Base-by-base conservation (phyloP, 2,329 filamentous ascomycete genomes). In the Epicoccum nigrum region DNA sequence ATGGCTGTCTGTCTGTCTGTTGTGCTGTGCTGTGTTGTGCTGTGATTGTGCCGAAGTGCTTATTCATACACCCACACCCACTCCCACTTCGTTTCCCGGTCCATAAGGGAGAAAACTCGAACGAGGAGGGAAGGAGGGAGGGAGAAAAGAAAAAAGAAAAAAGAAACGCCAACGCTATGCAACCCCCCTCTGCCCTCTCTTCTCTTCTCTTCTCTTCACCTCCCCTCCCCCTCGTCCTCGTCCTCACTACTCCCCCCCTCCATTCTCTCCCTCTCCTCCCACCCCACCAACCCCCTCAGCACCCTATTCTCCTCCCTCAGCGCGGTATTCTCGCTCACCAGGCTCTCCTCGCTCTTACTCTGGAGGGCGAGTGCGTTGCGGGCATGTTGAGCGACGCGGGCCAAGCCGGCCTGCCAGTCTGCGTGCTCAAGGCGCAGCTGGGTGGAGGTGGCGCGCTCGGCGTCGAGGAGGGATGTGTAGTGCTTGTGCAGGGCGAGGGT, bases 241-340 rank as follows among this genome's bases (percentile, higher is more conserved):
- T 78, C 77, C 7, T 76, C 76, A 23, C 75, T 74, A 21, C 67
- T 70, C 32, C 63, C 66, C 38, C 54, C 65, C 39, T 74, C 71
- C 49, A n/a, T n/a, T n/a, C n/a, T 70, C 32, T 64, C 66, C 38
- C 54, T 65, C 39, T 74, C 71, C 49, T 79, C 76, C 77, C 77
- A 80, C 3, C 77, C 77, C 1, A 69, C 77, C 60, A 78, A 67
- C 21, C 67, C 53, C 41, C 78, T 70, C 58, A 81, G 58, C 23
- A 79, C 67, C 34, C 74, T 62, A 54, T 80, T 81, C 66, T 81
- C 78, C 56, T 77, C 75, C 54, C 75, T 79, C 47, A 80, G 50
- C 21, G 68, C 74, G 34, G 70, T 71, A 3, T 78, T 65, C 54
- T 72, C 71, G 27, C 69, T 65, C 52, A 70, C 65, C 45, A 73